Conservation (phyloP, 2,329 filamentous ascomycete genomes). For the Pezicula rhizophila region DNA sequence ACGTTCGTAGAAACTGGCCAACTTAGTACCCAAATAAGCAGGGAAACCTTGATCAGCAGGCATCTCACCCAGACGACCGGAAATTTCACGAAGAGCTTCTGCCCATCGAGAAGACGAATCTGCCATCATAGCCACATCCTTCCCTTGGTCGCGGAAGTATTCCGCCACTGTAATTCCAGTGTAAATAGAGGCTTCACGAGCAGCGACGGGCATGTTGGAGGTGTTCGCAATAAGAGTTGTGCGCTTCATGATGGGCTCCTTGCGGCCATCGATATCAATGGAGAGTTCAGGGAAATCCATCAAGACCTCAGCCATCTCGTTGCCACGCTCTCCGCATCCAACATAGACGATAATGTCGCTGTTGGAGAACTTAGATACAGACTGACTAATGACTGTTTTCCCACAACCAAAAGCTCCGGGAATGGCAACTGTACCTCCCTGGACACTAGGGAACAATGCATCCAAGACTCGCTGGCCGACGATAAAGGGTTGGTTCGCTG, state of each 20-base stretch:
- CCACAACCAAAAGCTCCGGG: slow-evolving; percentile 97
- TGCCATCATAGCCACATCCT: slow-evolving; percentile 99
- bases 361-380: slow-evolving; percentile 99
- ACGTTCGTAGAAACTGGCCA: slow-evolving; percentile 98
- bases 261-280: slow-evolving; percentile 87
- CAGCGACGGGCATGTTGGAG: slow-evolving; percentile 99
- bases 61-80: slow-evolving; percentile 98
- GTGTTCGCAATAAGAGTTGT: slow-evolving; percentile 98
- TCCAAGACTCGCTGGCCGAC: slow-evolving; percentile 96
- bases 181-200: slow-evolving; percentile 97
- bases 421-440: slow-evolving; percentile 96
- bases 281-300: slow-evolving; percentile 99
- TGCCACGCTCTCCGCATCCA: slow-evolving; percentile 84
- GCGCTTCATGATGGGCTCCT: slow-evolving; percentile 99
- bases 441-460: slow-evolving; percentile 90
- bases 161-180: slow-evolving; percentile 87
- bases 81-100: slow-evolving; percentile 96
- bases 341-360: slow-evolving; percentile 98
- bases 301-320: slow-evolving; percentile 99
- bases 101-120: slow-evolving; percentile 98
- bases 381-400: slow-evolving; percentile 98
- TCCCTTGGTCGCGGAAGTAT: slow-evolving; percentile 95
- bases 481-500: slow-evolving; percentile 84
- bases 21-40: slow-evolving; percentile 91
- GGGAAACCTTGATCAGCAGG: slow-evolving; percentile 99